Conservation (phyloP, 2,329 filamentous ascomycete genomes). For the Monilinia fructicola region DNA sequence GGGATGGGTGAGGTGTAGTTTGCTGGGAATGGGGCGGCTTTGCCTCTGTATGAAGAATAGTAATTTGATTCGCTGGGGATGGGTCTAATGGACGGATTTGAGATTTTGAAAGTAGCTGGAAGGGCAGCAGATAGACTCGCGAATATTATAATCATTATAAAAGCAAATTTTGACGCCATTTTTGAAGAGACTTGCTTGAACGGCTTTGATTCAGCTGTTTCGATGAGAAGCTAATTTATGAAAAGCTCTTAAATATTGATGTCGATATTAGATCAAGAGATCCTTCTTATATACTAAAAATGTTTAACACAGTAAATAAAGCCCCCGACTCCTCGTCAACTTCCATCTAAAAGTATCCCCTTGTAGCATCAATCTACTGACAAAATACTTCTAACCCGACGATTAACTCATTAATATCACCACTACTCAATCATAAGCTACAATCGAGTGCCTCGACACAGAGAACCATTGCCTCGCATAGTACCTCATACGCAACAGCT, state of each 20-base stretch:
- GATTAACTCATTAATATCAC: no score
- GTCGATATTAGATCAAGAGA: background rate
- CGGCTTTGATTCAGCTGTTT: background rate
- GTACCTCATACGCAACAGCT: background rate
- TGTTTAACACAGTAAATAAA: background rate
- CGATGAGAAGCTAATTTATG: background rate
- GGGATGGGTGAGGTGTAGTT: conserved; percentile 42
- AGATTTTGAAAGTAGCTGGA: conserved; percentile 10
- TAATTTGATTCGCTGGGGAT: conserved; percentile 39
- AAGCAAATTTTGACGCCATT: background rate
- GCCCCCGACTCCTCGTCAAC: no score
- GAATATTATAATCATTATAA: background rate
- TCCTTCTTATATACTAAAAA: background rate
- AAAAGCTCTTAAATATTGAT: background rate
- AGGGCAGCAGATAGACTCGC: background rate
- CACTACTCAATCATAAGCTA: no score
- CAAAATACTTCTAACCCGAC: no score
- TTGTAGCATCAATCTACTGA: no score
- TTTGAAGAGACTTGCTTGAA: background rate
- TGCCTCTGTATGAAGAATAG: conserved; percentile 42
- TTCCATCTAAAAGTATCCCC: no score
- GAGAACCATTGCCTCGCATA: background rate
- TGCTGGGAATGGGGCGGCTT: conserved; percentile 42
- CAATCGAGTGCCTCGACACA: no score
- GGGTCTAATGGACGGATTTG: conserved; percentile 27